Percentiles rank a stretch among this genome's conserved stretches.
phyloP scores from a whole-genome alignment of 2,329 filamentous ascomycete species.

The Xylaria sp. region DNA sequence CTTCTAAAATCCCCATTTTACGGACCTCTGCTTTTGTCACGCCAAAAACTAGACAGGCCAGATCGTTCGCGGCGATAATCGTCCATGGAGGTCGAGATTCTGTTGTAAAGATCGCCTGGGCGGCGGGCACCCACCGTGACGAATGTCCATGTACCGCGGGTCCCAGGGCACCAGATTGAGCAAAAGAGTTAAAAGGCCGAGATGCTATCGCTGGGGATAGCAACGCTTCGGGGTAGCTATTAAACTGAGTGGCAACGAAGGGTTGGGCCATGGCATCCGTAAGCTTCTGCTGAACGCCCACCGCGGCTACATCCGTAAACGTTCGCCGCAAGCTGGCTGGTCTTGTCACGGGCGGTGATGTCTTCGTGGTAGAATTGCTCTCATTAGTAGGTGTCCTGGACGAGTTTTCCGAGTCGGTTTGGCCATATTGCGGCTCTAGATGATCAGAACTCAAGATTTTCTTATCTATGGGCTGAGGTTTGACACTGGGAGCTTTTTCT shows the following conservation, averaged over 20 bases:
- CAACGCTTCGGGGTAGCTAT: slow-evolving; percentile 50
- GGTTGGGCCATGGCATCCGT: slow-evolving; percentile 88
- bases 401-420: slow-evolving; percentile 59
- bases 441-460: slow-evolving; percentile 33
- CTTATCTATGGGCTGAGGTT: slow-evolving; percentile 20
- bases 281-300: slow-evolving; percentile 82
- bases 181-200: slow-evolving; percentile 54
- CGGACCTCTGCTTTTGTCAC: slow-evolving; percentile 95
- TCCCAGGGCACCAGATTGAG: slow-evolving; percentile 61
- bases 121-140: slow-evolving; percentile 88
- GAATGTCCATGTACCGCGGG: slow-evolving; percentile 85
- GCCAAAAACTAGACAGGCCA: slow-evolving; percentile 98
- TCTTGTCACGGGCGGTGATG: slow-evolving; percentile 66
- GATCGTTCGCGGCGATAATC: slow-evolving; percentile 93
- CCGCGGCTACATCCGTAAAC: slow-evolving; percentile 82
- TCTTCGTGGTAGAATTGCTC: slow-evolving; percentile 63
- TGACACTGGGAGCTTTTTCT: slow-evolving; percentile 18
- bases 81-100: slow-evolving; percentile 92
- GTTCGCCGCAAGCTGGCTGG: slow-evolving; percentile 83
- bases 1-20: slow-evolving; percentile 93
- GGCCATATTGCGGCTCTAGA: slow-evolving; percentile 39
- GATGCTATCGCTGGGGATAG: slow-evolving; percentile 58
- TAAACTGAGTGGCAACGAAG: slow-evolving; percentile 68
- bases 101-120: slow-evolving; percentile 98
- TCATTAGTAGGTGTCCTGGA: slow-evolving; percentile 68